Base-by-base conservation (phyloP, 305 asterid genomes). In the Solanum hybrid region DNA sequence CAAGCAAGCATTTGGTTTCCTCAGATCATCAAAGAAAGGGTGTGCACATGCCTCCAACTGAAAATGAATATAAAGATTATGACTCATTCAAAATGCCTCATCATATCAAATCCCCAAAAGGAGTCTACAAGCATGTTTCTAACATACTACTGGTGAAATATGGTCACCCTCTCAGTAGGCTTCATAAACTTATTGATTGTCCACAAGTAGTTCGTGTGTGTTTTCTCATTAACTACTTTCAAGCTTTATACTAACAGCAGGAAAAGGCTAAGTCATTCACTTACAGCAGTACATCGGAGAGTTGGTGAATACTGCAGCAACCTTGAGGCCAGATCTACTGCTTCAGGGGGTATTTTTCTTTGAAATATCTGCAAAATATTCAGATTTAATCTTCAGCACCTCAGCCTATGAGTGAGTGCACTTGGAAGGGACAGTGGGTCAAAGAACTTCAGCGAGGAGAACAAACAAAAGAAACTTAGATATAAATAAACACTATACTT, bases 31-130 rank as follows among this genome's bases (percentile, higher is more conserved):
- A 18, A 96, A 97, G 93, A 97, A 96, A 3, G 99, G 98, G 89
- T 97, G 99, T 22, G 99, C 98, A 90, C 99, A 96, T 13, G 99
- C 99, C 93, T 97, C 99, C 96, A 97, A 93, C 99, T 96, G 95
- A 87, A 85, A 89, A 90, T 20, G 40, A 77, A 31, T 9, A 89
- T 9, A 86, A 28, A 77, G 8, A 2, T 57, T 57, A 22, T 6
- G 22, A 85, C n/a, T 57, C 33, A 57, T 33, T 51, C 40, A 11
- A 51, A 36, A 51, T 46, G 29, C 29, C 74, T 42, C 39, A 16
- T 29, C 73, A 46, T 10, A 20, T 83, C 39, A 46, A 46, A 29
- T 46, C 74, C 67, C 37, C 75, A 16, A 61, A 69, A 37, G 20
- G 36, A 71, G 10, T 26, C 20, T 37, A 9, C 73, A 18, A 5